These are phyloP conservation scores for Mucor velutinosus DNA, from an alignment of 371 early-diverging fungal genomes.

Conservation along the genomic window DNA sequence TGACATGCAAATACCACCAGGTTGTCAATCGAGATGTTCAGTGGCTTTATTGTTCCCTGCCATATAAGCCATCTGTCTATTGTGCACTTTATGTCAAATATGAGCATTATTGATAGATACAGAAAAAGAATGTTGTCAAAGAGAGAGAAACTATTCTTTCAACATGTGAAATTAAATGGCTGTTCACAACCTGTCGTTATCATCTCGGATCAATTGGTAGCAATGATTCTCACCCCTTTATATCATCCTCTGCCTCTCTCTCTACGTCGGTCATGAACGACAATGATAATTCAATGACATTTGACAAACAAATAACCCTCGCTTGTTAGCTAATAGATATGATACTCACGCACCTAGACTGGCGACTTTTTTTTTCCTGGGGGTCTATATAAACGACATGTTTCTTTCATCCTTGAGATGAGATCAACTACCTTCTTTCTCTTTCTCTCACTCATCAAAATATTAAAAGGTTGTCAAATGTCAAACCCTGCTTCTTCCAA, in stretches of 20 bases:
- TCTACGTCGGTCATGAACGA: not conserved
- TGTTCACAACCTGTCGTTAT: not conserved
- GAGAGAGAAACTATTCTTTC: not conserved
- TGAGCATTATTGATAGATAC: too few relatives aligned
- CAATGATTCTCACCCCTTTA: conserved; percentile 5
- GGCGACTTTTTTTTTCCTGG: conserved; percentile 11
- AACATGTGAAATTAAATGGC: not conserved
- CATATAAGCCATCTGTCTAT: too few relatives aligned
- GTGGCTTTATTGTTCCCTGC: too few relatives aligned
- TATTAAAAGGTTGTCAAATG: conserved; percentile 1
- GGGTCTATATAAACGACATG: not conserved
- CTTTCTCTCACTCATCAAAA: not conserved
- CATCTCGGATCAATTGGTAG: not conserved
- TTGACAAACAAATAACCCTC: conserved; percentile 9
- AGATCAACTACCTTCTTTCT: not conserved
- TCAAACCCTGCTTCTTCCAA: not conserved
- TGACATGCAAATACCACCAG: too few relatives aligned
- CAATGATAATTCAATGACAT: conserved; percentile 26
- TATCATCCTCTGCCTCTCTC: not conserved
- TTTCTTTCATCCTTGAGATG: not conserved
- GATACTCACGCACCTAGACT: not conserved
- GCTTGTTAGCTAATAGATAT: not conserved
- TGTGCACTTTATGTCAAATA: too few relatives aligned
- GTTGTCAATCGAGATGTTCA: too few relatives aligned
- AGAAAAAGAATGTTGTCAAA: conserved; percentile 19